Conservation (phyloP, 148 eudicot genomes). For the Tetragonia tetragonoides region DNA sequence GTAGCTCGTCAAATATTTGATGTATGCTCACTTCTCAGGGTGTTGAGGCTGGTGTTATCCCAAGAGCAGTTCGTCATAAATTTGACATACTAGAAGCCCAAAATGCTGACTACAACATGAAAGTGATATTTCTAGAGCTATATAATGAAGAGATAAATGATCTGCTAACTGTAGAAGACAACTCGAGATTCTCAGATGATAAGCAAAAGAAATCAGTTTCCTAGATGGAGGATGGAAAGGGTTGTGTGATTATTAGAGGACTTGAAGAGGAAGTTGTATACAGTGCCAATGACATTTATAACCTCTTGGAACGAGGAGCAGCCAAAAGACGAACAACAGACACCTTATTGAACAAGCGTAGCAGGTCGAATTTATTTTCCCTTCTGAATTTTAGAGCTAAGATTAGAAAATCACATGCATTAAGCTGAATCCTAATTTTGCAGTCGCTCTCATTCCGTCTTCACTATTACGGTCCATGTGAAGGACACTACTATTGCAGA, state of each 20-base stretch:
- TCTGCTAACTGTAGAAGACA: slow-evolving; percentile 64
- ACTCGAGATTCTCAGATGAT: slow-evolving; percentile 47
- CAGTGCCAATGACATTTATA: slow-evolving; percentile 79
- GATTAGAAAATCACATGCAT: background rate
- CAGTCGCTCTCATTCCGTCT: slow-evolving; percentile 90
- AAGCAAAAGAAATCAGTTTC: slow-evolving; percentile 67
- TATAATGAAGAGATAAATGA: slow-evolving; percentile 85
- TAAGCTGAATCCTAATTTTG: slow-evolving; percentile 21
- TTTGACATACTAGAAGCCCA: slow-evolving; percentile 78
- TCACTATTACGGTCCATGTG: slow-evolving; percentile 68
- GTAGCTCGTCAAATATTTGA: background rate
- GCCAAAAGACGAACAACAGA: slow-evolving; percentile 78
- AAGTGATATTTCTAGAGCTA: slow-evolving; percentile 78
- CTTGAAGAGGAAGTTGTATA: slow-evolving; percentile 91
- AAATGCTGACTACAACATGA: slow-evolving; percentile 81
- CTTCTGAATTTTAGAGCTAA: no score
- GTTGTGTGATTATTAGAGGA: slow-evolving; percentile 75
- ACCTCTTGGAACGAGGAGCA: slow-evolving; percentile 81
- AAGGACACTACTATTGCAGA: slow-evolving; percentile 65
- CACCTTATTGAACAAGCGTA: slow-evolving; percentile 74
- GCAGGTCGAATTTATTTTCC: slow-evolving; percentile 46
- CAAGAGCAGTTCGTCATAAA: slow-evolving; percentile 81
- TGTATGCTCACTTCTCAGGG: slow-evolving; percentile 27
- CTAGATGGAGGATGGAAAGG: slow-evolving; percentile 86
- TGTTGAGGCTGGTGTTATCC: slow-evolving; percentile 89